Evolutionary conservation across 2,329 filamentous ascomycete species (phyloP).

Genomic region (Xylariaceae sp.): DNA sequence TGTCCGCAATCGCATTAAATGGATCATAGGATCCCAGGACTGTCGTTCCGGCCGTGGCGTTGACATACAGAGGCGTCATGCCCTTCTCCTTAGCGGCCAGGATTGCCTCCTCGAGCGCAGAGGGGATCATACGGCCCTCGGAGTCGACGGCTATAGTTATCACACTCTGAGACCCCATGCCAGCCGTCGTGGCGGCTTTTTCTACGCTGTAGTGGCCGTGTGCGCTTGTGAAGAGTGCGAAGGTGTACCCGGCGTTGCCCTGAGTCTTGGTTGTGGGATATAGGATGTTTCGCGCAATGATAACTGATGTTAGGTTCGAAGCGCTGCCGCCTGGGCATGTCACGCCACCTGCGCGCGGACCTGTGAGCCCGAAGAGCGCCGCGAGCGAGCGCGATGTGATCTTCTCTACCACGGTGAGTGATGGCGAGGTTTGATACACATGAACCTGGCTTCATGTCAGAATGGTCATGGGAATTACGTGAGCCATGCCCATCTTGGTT

Average conservation of each 20-base stretch:
- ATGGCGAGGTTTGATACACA: constrained; percentile 90
- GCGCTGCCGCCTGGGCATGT: constrained; percentile 60
- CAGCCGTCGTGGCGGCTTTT: constrained; percentile 88
- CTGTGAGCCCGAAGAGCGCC: constrained; percentile 67
- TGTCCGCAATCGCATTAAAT: constrained; percentile 59
- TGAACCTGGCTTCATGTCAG: constrained; percentile 53
- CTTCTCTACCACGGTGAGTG: constrained; percentile 83
- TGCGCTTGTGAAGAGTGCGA: constrained; percentile 80
- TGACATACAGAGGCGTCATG: constrained; percentile 86
- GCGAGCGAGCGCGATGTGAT: constrained; percentile 69
- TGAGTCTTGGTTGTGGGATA: constrained; percentile 70
- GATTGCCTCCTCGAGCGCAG: constrained; percentile 59
- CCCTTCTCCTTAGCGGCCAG: constrained; percentile 57
- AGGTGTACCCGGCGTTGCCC: constrained; percentile 61
- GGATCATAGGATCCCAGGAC: constrained; percentile 87
- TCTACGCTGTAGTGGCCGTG: constrained; percentile 95
- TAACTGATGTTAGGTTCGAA: constrained; percentile 64
- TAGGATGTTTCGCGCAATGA: constrained; percentile 76
- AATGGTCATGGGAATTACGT: background rate
- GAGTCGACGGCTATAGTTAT: constrained; percentile 69
- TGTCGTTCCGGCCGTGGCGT: constrained; percentile 91
- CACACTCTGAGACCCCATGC: constrained; percentile 71
- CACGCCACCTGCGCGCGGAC: constrained; percentile 59
- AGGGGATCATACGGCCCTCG: constrained; percentile 64
- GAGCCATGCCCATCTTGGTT: background rate